Conservation (phyloP, 1,284 basidiomycete genomes). For the Ceratobasidium sp. region DNA sequence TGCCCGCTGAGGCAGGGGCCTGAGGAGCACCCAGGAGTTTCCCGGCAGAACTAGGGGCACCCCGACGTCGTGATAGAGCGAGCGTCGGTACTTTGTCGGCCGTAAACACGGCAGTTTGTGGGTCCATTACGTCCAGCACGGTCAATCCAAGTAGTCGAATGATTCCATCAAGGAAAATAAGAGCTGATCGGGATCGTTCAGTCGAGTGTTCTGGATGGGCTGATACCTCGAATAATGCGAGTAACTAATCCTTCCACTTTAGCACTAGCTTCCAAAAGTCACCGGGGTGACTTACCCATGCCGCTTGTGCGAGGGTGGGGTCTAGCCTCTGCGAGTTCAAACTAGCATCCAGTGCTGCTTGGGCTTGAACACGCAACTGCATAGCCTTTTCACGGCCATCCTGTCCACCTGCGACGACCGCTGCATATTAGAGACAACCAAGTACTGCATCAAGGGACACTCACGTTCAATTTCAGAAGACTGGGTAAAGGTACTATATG, state of each 20-base stretch:
- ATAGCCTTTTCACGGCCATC: slow-evolving; percentile 57
- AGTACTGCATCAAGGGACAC: not conserved
- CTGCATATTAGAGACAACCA: not conserved
- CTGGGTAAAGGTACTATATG: slow-evolving; percentile 69
- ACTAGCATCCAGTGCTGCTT: slow-evolving; percentile 71
- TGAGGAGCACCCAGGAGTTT: slow-evolving; percentile 45
- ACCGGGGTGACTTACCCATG: slow-evolving; percentile 62
- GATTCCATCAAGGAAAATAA: slow-evolving; percentile 68
- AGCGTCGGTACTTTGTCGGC: slow-evolving; percentile 55
- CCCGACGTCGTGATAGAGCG: slow-evolving; percentile 52
- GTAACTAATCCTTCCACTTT: slow-evolving; percentile 54
- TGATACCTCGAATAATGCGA: slow-evolving; percentile 72
- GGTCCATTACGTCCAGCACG: slow-evolving; percentile 61
- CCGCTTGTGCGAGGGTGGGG: slow-evolving; percentile 69
- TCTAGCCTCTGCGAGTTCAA: slow-evolving; percentile 71
- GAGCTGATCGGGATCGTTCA: slow-evolving; percentile 60
- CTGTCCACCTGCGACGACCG: slow-evolving; percentile 34
- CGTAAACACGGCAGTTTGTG: slow-evolving; percentile 60
- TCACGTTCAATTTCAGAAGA: slow-evolving; percentile 63
- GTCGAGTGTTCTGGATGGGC: slow-evolving; percentile 65
- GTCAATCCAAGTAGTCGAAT: slow-evolving; percentile 66
- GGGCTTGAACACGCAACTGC: slow-evolving; percentile 66
- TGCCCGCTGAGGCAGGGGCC: not conserved
- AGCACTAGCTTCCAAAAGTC: slow-evolving; percentile 40
- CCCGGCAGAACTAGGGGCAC: slow-evolving; percentile 47